Percentiles rank a stretch among this genome's conserved stretches.
These are phyloP conservation scores for Geotrichum klebahnii DNA, from an alignment of 1,139 yeast species.

Conservation along the genomic window DNA sequence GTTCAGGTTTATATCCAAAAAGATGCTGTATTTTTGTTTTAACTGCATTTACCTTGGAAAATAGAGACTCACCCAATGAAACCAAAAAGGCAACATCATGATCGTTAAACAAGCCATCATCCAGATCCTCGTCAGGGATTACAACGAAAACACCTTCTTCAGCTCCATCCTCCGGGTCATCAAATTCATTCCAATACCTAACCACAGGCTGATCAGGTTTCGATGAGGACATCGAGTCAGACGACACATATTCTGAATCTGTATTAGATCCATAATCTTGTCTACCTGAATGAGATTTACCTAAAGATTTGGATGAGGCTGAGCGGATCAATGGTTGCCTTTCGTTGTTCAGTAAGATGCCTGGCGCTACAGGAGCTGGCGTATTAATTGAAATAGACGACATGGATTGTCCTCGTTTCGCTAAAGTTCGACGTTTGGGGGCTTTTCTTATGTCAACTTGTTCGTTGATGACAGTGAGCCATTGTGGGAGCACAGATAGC, in stretches of 20 bases:
- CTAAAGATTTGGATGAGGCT: slow-evolving; percentile 1
- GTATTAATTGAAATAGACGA: slow-evolving; percentile 6
- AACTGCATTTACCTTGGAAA: slow-evolving; percentile 13
- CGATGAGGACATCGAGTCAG: slow-evolving; percentile 17
- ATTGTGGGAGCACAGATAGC: slow-evolving; percentile 36
- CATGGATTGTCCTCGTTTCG: slow-evolving; percentile 11
- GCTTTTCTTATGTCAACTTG: slow-evolving; percentile 38
- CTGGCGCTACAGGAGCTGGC: slow-evolving; percentile 13
- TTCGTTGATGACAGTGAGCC: slow-evolving; percentile 37
- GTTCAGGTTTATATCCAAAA: slow-evolving; percentile 25
- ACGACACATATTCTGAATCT: not conserved
- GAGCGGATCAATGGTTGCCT: slow-evolving; percentile 16
- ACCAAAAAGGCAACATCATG: slow-evolving; percentile 36
- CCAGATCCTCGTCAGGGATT: slow-evolving; percentile 35
- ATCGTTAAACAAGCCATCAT: slow-evolving; percentile 35
- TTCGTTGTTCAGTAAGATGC: slow-evolving; percentile 18
- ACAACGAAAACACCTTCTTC: slow-evolving; percentile 38
- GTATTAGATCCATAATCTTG: slow-evolving; percentile 7
- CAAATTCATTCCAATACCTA: slow-evolving; percentile 71
- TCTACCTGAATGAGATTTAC: not conserved
- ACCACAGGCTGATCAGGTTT: slow-evolving; percentile 38
- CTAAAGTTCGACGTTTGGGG: slow-evolving; percentile 24
- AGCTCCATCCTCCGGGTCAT: slow-evolving; percentile 54
- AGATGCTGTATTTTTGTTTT: slow-evolving; percentile 29
- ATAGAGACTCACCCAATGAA: slow-evolving; percentile 33